Evolutionary conservation across 176 grass and related monocot genomes (phyloP), one percentile per base, ranked within the genome.

Genomic region (Aechmea fasciata): DNA sequence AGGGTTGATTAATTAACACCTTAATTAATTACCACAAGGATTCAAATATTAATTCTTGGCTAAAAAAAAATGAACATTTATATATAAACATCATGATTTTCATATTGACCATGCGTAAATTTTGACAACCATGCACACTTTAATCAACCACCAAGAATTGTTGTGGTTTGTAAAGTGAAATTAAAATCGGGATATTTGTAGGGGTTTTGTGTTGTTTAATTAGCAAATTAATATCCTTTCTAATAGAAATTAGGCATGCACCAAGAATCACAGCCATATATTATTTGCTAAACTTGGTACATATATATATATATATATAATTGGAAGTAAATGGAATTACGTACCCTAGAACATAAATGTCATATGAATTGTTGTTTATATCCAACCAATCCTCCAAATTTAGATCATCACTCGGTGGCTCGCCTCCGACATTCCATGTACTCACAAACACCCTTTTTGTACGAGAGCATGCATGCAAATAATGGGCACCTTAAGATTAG

Each of bases 331-430:
- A 23, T 62, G 47, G 25, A 64, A 24, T 51, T 51, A n/a, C n/a
- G n/a, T 92, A 93, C 94, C 94, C 94, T 65, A 99, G 79, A 77
- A 99, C 94, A 70, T 99, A 99, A 17, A 99, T 99, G 63, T 93
- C 94, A 2, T 85, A 99, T 19, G 77, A 75, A 67, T 80, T 80
- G 64, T 71, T 57, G 13, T 67, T 64, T 28, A 78, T 70, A 71
- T 84, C 94, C 82, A 99, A 71, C 89, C 89, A 93, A 80, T 99
- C 84, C 51, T 92, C 86, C 87, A 99, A 88, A 49, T 82, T 75
- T 23, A 99, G 71, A 87, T 82, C 84, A 75, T 85, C 75, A 13
- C 84, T 74, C 15, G 94, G 94, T 19, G 47, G 12, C 50, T 84
- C 69, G 51, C 86, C 94, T 57, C 89, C 94, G 1, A 99, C 82